Conservation (phyloP, 495 filamentous ascomycete genomes). For the Penicillium odoratum region DNA sequence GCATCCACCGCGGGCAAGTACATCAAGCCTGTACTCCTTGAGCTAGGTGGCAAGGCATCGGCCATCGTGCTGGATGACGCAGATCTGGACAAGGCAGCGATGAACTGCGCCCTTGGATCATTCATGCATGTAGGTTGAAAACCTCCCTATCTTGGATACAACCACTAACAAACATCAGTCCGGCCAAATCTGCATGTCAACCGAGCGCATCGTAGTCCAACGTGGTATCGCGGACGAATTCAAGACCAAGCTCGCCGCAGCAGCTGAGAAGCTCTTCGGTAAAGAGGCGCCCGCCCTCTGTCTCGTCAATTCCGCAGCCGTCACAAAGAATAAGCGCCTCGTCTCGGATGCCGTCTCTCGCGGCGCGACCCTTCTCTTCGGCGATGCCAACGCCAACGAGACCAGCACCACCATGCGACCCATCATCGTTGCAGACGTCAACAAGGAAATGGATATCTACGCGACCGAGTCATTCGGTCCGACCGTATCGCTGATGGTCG, state of each 20-base stretch:
- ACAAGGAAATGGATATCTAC: constrained; percentile 80
- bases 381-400: constrained; percentile 52
- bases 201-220: constrained; percentile 85
- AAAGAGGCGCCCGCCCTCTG: constrained; percentile 52
- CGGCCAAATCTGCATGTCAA: constrained; percentile 92
- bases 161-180: constrained; percentile 31
- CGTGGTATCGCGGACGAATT: constrained; percentile 65
- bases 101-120: constrained; percentile 49
- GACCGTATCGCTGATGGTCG: constrained; percentile 57
- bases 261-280: constrained; percentile 49
- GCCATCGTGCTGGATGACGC: constrained; percentile 62
- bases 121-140: constrained; percentile 50
- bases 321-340: constrained; percentile 67
- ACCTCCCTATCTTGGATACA: neutral
- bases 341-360: constrained; percentile 64
- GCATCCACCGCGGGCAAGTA: constrained; percentile 54
- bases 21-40: constrained; percentile 62
- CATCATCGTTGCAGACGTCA: constrained; percentile 68
- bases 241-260: constrained; percentile 51
- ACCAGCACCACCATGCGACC: constrained; percentile 64
- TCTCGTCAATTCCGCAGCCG: constrained; percentile 60
- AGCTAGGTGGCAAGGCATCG: constrained; percentile 62
- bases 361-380: constrained; percentile 67
- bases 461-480: constrained; percentile 82
- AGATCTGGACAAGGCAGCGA: constrained; percentile 55